A percentile compares a stretch with the other conserved stretches of the same genome.
Conservation (phyloP, 2,329 filamentous ascomycete genomes). For the Penicillium freii region DNA sequence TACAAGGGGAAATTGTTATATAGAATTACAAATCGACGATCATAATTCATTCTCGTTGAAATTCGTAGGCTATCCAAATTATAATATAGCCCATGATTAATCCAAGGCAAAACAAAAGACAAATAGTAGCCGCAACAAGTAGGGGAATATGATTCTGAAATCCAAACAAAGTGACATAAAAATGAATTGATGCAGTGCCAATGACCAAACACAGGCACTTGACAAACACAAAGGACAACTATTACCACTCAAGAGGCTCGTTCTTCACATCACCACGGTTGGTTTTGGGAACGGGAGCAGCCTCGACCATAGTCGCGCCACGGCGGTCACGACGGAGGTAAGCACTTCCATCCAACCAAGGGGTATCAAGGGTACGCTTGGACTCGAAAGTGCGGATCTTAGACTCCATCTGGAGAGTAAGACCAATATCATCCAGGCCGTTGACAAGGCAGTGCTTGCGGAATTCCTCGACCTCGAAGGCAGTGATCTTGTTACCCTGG, state of each 20-base stretch:
- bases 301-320: constrained; percentile 59
- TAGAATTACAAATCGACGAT: constrained; percentile 2
- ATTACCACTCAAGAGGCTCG: constrained; percentile 86
- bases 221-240: constrained; percentile 12
- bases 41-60: constrained; percentile 29
- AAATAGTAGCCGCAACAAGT: constrained; percentile 9
- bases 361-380: constrained; percentile 72
- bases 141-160: constrained; percentile 23
- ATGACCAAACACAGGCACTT: constrained; percentile 13
- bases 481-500: constrained; percentile 68
- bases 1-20: background rate
- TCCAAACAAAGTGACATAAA: constrained; percentile 14
- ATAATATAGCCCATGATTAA: constrained; percentile 15
- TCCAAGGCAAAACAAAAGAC: constrained; percentile 13
- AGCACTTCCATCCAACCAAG: constrained; percentile 85
- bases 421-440: constrained; percentile 89
- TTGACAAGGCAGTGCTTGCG: constrained; percentile 91
- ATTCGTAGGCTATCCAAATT: constrained; percentile 18
- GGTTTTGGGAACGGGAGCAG: constrained; percentile 75
- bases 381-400: constrained; percentile 83
- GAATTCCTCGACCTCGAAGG: constrained; percentile 89
- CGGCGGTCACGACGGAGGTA: constrained; percentile 65
- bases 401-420: constrained; percentile 88
- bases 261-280: constrained; percentile 80
- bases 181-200: constrained; percentile 6